Evolutionary conservation across 1,139 yeast species (phyloP).

Genomic region (Debaryomycetaceae sp.): DNA sequence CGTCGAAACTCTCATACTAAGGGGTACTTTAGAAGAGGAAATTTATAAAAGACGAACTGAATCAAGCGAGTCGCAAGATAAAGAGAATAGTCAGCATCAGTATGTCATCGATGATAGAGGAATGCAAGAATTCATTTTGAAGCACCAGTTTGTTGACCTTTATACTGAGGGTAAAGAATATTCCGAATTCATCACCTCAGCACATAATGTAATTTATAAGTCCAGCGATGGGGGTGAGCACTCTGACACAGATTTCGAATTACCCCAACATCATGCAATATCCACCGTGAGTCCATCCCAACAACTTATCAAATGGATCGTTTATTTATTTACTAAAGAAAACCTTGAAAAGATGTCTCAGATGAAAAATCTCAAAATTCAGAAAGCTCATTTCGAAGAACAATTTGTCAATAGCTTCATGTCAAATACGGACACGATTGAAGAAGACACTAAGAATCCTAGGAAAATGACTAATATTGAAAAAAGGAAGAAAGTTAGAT

Average conservation of each 20-base stretch:
- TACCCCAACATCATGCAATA: not conserved
- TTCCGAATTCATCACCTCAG: slow-evolving; percentile 4
- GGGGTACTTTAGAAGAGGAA: slow-evolving; percentile 64
- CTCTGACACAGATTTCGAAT: not conserved
- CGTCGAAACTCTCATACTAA: slow-evolving; percentile 64
- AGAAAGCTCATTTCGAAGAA: slow-evolving; percentile 17
- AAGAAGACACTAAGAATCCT: slow-evolving; percentile 7
- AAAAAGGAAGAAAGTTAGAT: slow-evolving; percentile 21
- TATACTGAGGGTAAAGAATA: slow-evolving; percentile 25
- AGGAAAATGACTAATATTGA: slow-evolving; percentile 1
- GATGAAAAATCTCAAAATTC: slow-evolving; percentile 21
- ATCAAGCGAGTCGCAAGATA: slow-evolving; percentile 10
- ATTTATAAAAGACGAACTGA: slow-evolving; percentile 44
- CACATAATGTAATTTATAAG: slow-evolving; percentile 2
- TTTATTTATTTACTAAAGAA: slow-evolving; percentile 43
- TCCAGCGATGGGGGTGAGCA: not conserved
- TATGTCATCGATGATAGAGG: slow-evolving; percentile 54
- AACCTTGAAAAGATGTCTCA: slow-evolving; percentile 34
- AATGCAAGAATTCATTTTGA: slow-evolving; percentile 53
- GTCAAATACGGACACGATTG: slow-evolving; percentile 12
- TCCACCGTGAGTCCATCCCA: not conserved
- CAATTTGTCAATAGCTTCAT: slow-evolving; percentile 19
- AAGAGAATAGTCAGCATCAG: slow-evolving; percentile 17
- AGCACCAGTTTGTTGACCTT: slow-evolving; percentile 43
- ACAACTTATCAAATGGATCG: slow-evolving; percentile 30